phyloP scores from a whole-genome alignment of 441 rosid species.

The Gossypium davidsonii region DNA sequence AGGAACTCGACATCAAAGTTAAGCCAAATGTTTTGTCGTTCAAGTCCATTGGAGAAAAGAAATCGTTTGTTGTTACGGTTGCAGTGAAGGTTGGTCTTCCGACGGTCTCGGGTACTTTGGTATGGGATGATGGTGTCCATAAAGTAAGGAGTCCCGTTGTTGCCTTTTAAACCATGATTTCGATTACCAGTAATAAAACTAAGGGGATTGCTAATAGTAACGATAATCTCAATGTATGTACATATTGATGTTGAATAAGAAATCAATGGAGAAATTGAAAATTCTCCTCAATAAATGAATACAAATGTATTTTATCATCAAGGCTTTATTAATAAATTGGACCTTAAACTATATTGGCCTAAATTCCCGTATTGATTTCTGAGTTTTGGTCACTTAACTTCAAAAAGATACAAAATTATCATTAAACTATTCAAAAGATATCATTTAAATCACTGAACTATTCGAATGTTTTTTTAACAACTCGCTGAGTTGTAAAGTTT shows the following conservation, averaged over 20 bases:
- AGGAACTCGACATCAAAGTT: conserved; percentile 25
- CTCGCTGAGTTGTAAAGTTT: no score
- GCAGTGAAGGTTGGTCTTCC: neutral
- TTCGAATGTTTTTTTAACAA: no score
- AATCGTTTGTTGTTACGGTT: conserved; percentile 29
- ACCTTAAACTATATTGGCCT: no score
- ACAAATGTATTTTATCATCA: neutral
- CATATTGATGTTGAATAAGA: neutral
- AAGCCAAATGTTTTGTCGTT: conserved; percentile 29
- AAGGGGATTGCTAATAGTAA: neutral
- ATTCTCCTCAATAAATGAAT: neutral
- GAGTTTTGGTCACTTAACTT: no score
- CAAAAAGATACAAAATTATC: no score
- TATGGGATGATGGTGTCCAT: conserved; percentile 31
- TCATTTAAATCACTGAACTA: no score
- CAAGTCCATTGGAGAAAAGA: conserved; percentile 24
- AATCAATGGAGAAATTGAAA: neutral
- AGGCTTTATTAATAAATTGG: no score
- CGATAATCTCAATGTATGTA: neutral
- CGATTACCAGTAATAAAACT: neutral
- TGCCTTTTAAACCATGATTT: conserved; percentile 13
- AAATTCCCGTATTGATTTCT: no score
- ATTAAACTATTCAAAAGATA: no score
- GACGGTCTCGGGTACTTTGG: conserved; percentile 16
- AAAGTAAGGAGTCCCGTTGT: conserved; percentile 24